Evolutionary conservation across 306 rosid species (phyloP).

Genomic region (Dryas octopetala): DNA sequence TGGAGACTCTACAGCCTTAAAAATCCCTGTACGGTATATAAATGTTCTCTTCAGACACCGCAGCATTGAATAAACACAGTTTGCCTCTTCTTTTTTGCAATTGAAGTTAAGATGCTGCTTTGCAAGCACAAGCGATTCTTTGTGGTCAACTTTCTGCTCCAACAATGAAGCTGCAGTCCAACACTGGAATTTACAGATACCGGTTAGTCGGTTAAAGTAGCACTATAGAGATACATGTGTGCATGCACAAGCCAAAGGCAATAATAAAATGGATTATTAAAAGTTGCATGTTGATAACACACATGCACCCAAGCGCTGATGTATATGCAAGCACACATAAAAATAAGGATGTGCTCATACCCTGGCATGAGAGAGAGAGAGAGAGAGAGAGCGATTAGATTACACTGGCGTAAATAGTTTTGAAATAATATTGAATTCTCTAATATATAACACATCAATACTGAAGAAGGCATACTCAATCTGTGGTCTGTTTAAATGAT

Average conservation of each 20-base stretch:
- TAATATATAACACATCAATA: too few species aligned
- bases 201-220: neutral
- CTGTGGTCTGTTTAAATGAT: too few species aligned
- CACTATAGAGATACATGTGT: neutral
- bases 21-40: slow-evolving; percentile 37
- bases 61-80: slow-evolving; percentile 54
- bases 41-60: slow-evolving; percentile 67
- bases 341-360: neutral
- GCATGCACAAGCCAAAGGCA: neutral
- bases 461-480: too few species aligned
- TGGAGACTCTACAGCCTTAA: slow-evolving; percentile 30
- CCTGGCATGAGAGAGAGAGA: too few species aligned
- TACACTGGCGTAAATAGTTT: too few species aligned
- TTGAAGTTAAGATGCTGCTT: slow-evolving; percentile 55
- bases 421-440: too few species aligned
- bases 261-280: neutral
- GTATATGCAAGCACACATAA: neutral
- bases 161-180: slow-evolving; percentile 73
- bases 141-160: slow-evolving; percentile 58
- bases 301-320: neutral
- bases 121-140: slow-evolving; percentile 57
- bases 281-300: too few species aligned
- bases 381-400: too few species aligned
- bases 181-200: slow-evolving; percentile 51
- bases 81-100: slow-evolving; percentile 64